phyloP scores from a whole-genome alignment of 2,329 filamentous ascomycete species.

The Dothistroma pini region DNA sequence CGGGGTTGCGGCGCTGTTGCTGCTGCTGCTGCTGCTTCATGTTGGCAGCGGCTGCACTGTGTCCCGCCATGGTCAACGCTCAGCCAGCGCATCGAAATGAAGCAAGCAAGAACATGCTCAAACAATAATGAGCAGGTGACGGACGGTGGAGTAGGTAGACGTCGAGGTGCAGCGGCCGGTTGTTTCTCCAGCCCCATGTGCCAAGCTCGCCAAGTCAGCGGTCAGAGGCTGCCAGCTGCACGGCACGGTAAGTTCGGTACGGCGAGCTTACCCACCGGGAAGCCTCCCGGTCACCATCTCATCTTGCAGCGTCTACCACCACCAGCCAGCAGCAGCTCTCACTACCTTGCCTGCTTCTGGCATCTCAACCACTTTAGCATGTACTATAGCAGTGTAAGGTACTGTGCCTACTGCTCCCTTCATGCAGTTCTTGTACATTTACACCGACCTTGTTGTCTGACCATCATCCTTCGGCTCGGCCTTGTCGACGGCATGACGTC shows the following conservation, averaged over 20 bases:
- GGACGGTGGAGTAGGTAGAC: neutral
- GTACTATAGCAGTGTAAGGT: no score
- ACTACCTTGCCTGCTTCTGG: neutral
- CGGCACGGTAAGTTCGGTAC: neutral
- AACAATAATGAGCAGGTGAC: neutral
- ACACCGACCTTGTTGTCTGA: neutral
- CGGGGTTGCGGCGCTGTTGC: constrained; percentile 7
- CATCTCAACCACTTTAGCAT: neutral
- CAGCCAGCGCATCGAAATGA: constrained; percentile 1
- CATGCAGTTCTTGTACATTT: no score
- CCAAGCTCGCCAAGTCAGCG: neutral
- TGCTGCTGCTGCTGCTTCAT: constrained; percentile 3
- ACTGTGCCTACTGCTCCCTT: no score
- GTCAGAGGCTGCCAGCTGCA: no score
- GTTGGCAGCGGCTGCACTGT: neutral
- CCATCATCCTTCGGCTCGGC: neutral
- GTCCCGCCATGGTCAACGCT: constrained; percentile 5
- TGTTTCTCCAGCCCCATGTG: neutral
- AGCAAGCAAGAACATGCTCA: neutral
- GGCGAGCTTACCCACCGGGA: no score
- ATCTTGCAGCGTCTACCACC: neutral
- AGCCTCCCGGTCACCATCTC: neutral
- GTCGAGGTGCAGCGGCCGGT: neutral
- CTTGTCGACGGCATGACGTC: neutral
- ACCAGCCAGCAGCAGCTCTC: neutral